phyloP scores from a whole-genome alignment of 1,139 yeast genomes.

The Magnusiomyces suaveolens region DNA sequence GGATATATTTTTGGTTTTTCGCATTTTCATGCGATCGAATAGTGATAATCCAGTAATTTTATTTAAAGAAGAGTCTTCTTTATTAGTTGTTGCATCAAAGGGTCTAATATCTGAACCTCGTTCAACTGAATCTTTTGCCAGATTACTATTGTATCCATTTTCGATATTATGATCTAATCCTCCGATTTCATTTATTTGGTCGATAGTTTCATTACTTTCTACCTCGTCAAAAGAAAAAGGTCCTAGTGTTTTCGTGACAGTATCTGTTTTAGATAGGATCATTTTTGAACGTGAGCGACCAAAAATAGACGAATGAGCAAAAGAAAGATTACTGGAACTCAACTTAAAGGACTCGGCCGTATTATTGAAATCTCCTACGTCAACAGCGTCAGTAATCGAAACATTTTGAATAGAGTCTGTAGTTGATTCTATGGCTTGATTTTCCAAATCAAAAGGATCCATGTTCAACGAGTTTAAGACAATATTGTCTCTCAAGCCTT shows the following conservation, averaged over 20 bases:
- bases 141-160: neutral
- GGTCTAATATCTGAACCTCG: neutral
- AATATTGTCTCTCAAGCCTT: neutral
- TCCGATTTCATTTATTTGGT: too few relatives aligned
- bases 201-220: too few relatives aligned
- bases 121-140: neutral
- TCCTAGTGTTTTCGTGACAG: neutral
- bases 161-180: too few relatives aligned
- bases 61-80: neutral
- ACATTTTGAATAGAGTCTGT: neutral
- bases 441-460: neutral
- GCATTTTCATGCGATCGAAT: neutral
- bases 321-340: neutral
- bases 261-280: neutral
- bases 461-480: neutral
- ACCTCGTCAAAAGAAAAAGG: neutral
- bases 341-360: neutral
- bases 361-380: too few relatives aligned
- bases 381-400: neutral
- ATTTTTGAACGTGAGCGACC: neutral
- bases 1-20: neutral
- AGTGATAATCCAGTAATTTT: neutral
- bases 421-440: neutral
- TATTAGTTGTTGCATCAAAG: neutral
- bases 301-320: neutral